Percentiles rank a stretch among this genome's conserved stretches.
These are phyloP conservation scores for Corchorus capsularis DNA, from an alignment of 345 rosid genomes.

Conservation along the genomic window DNA sequence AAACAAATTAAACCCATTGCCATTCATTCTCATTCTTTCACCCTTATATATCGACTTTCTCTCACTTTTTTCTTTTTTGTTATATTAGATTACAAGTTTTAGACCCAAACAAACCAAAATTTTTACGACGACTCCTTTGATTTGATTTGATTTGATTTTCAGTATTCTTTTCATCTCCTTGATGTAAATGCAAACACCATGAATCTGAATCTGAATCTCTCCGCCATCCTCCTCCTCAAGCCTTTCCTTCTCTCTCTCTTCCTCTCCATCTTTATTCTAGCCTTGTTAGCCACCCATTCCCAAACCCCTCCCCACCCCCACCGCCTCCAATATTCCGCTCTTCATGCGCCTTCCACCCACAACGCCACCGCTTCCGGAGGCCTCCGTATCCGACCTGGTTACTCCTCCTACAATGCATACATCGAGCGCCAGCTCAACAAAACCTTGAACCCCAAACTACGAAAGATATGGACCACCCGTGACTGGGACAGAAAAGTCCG, in stretches of 20 bases:
- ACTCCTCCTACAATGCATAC: constrained; percentile 83
- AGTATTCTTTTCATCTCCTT: not conserved
- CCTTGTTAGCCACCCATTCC: not conserved
- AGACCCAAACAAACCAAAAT: no score
- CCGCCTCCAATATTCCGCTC: not conserved
- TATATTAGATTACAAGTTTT: no score
- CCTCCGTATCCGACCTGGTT: constrained; percentile 72
- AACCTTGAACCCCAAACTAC: constrained; percentile 81
- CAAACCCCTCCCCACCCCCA: not conserved
- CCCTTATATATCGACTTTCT: no score
- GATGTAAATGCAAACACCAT: not conserved
- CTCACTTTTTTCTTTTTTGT: no score
- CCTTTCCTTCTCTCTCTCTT: constrained; percentile 4
- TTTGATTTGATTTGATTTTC: not conserved
- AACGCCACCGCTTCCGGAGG: constrained; percentile 20
- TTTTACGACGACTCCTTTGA: no score
- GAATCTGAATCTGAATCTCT: not conserved
- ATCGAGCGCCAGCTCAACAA: constrained; percentile 90
- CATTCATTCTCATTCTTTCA: no score
- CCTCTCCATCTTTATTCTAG: not conserved
- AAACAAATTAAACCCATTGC: no score
- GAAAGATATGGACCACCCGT: constrained; percentile 77
- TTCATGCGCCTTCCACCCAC: not conserved
- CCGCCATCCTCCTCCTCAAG: not conserved
- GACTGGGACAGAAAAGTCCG: constrained; percentile 87